Evolutionary conservation across 2,329 filamentous ascomycete genomes (phyloP).

Genomic region (Monosporascus sp.): DNA sequence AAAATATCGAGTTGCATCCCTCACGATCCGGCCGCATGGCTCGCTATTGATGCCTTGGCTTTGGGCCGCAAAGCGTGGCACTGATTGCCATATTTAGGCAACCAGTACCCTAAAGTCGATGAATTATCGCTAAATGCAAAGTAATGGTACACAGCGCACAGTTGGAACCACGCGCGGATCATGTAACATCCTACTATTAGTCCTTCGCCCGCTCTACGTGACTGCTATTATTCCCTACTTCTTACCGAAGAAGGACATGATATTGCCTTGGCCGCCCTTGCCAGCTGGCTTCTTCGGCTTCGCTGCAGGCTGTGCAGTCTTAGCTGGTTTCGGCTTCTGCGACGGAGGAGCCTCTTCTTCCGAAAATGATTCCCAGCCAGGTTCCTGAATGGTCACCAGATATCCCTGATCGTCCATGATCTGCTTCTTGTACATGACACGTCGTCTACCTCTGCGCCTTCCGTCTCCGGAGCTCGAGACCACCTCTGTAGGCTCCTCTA

Average conservation of each 20-base stretch:
- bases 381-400: slow-evolving; percentile 28
- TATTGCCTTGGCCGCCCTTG: slow-evolving; percentile 24
- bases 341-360: slow-evolving; percentile 24
- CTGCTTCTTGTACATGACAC: slow-evolving; percentile 27
- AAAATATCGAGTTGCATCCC: no score
- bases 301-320: slow-evolving; percentile 13
- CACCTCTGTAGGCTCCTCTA: slow-evolving; percentile 22
- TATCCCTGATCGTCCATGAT: slow-evolving; percentile 29
- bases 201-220: not conserved
- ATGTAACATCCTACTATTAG: no score
- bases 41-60: no score
- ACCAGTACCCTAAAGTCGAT: no score
- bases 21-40: no score
- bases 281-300: slow-evolving; percentile 22
- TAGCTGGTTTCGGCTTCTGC: slow-evolving; percentile 11
- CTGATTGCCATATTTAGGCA: no score
- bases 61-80: no score
- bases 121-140: no score
- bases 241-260: slow-evolving; percentile 31
- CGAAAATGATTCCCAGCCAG: slow-evolving; percentile 29
- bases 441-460: slow-evolving; percentile 24
- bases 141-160: no score
- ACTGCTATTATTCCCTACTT: slow-evolving; percentile 15
- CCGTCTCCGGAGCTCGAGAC: slow-evolving; percentile 22
- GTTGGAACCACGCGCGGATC: no score